Conservation (phyloP, 2,329 filamentous ascomycete genomes). For the Neopestalotiopsis rosae region DNA sequence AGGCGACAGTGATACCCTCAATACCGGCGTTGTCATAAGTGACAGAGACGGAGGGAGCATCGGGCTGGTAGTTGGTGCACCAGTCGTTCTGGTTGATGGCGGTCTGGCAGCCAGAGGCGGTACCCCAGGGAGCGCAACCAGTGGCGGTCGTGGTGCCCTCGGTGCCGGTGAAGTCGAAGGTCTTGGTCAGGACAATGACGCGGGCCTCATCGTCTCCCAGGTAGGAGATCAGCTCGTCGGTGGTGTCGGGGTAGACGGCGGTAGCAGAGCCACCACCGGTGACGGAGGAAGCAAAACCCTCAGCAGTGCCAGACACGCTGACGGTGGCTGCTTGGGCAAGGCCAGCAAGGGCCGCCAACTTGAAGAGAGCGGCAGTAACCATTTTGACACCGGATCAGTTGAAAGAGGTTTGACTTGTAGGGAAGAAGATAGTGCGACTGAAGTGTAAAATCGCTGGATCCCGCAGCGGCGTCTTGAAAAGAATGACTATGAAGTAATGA, state of each 20-base stretch:
- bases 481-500: conserved; percentile 3
- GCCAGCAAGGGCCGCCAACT: conserved; percentile 10
- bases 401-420: neutral
- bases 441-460: conserved; percentile 5
- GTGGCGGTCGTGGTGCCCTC: conserved; percentile 58
- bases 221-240: conserved; percentile 62
- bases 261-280: conserved; percentile 64
- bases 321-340: conserved; percentile 23
- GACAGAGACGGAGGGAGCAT: conserved; percentile 50
- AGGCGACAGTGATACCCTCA: conserved; percentile 55
- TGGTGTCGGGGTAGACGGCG: conserved; percentile 58
- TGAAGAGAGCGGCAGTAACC: conserved; percentile 7
- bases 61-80: conserved; percentile 64
- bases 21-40: conserved; percentile 57
- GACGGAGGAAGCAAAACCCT: conserved; percentile 54
- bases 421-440: neutral
- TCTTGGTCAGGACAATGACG: conserved; percentile 63
- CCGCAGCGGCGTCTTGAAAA: conserved; percentile 1
- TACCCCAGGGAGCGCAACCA: conserved; percentile 66
- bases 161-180: conserved; percentile 59
- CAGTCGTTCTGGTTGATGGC: conserved; percentile 65
- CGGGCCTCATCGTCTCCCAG: conserved; percentile 58
- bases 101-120: conserved; percentile 57
- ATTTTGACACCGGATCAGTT: neutral
- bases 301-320: conserved; percentile 42